These are phyloP conservation scores for Rosa persica DNA, from an alignment of 306 rosid genomes.

Conservation along the genomic window DNA sequence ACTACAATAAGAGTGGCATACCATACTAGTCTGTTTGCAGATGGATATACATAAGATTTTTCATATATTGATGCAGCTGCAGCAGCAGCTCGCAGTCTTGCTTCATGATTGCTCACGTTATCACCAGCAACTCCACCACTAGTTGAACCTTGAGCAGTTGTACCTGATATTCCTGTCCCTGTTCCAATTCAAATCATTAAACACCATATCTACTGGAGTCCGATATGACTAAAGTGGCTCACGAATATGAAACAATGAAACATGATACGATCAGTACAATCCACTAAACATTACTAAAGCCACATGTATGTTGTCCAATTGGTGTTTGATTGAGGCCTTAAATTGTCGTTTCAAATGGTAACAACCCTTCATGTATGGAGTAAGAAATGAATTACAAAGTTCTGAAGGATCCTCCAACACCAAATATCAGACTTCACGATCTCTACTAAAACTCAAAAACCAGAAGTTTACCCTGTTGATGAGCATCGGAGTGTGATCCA, in stretches of 20 bases:
- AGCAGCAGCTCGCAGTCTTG: conserved; percentile 93
- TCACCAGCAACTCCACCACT: conserved; percentile 47
- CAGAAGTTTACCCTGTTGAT: conserved; percentile 56
- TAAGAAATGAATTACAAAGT: not conserved
- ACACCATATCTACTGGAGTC: not conserved
- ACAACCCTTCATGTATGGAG: not conserved
- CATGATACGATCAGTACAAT: not conserved
- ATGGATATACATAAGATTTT: conserved; percentile 69
- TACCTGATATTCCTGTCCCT: conserved; percentile 50
- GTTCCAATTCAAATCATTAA: conserved; percentile 29
- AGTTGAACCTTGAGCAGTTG: conserved; percentile 48
- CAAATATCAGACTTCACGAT: conserved; percentile 2
- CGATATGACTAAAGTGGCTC: not conserved
- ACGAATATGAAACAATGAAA: not conserved
- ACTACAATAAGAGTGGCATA: conserved; percentile 34
- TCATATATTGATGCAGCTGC: conserved; percentile 89
- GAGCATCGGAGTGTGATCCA: conserved; percentile 63
- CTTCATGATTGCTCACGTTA: conserved; percentile 68
- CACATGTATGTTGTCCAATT: not conserved
- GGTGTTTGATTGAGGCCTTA: not conserved
- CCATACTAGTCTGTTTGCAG: conserved; percentile 67
- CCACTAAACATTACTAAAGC: not conserved
- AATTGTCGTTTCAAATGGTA: not conserved
- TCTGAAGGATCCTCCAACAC: not conserved
- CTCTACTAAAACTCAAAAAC: not conserved